Evolutionary conservation across 768 basidiomycete genomes (phyloP).

Genomic region (Auricularia cornea): DNA sequence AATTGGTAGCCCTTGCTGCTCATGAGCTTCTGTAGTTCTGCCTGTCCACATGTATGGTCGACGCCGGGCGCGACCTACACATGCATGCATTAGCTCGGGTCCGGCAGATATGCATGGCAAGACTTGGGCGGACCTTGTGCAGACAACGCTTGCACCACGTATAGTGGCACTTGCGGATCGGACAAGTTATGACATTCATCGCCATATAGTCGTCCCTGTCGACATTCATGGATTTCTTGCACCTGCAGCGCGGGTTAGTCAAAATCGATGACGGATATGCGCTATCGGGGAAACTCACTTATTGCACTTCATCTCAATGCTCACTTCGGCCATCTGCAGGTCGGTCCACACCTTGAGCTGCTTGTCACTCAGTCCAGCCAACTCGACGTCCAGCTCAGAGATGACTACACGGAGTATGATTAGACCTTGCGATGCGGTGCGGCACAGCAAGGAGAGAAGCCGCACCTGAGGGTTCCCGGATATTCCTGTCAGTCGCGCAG

Average conservation of each 20-base stretch:
- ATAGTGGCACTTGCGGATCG: slow-evolving; percentile 38
- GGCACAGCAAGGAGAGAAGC: slow-evolving; percentile 5
- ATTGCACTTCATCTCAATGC: slow-evolving; percentile 40
- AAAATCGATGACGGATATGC: neutral
- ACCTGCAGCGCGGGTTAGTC: slow-evolving; percentile 27
- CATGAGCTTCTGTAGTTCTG: slow-evolving; percentile 47
- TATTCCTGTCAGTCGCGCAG: slow-evolving; percentile 31
- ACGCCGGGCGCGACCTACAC: slow-evolving; percentile 23
- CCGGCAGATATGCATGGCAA: neutral
- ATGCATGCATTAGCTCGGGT: neutral
- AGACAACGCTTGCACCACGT: slow-evolving; percentile 58
- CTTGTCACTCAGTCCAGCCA: slow-evolving; percentile 37
- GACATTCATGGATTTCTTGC: slow-evolving; percentile 40
- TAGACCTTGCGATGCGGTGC: neutral
- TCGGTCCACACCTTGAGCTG: slow-evolving; percentile 36
- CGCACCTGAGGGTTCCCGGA: slow-evolving; percentile 26
- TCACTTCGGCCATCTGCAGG: slow-evolving; percentile 38
- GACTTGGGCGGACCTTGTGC: slow-evolving; percentile 24
- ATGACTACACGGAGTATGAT: slow-evolving; percentile 25
- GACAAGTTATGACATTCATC: slow-evolving; percentile 39
- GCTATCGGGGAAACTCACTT: slow-evolving; percentile 27
- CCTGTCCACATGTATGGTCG: slow-evolving; percentile 47
- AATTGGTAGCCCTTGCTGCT: slow-evolving; percentile 50
- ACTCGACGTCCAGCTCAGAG: slow-evolving; percentile 30
- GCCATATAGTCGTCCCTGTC: slow-evolving; percentile 40